Base-by-base conservation (phyloP, 768 basidiomycete genomes). In the Tylopilus sp. region DNA sequence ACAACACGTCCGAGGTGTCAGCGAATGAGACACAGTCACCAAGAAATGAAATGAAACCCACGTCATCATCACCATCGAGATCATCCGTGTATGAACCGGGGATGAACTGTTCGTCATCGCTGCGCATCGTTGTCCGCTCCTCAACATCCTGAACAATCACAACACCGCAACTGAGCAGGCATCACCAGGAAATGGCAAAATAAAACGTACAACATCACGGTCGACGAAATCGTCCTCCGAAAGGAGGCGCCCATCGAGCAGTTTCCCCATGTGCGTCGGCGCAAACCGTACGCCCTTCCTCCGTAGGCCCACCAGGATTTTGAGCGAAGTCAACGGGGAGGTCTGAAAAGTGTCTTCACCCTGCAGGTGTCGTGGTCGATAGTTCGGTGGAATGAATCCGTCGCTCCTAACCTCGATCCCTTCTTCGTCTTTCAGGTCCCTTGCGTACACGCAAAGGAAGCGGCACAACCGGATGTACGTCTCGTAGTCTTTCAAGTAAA, bases 261-360 rank as follows among this genome's bases (percentile, higher is more conserved):
- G 62, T 40, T 71, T 71, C 3, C 78, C 77, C 58, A 78, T 59
- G 53, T 79, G 76, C 6, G 77, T 78, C 31, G 44, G 44, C 14
- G 57, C 43, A 55, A 69, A 79, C 12, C 59, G 52, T 62, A 70
- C 59, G 6, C 76, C 76, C 48, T 75, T 79, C 59, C 77, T 68
- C 7, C 76, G 70, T 36, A 72, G 52, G 12, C 52, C 19, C 8
- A 65, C 49, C 41, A 69, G 41, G 6, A 22, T 48, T 36, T 48
- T 56, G 46, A 71, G 22, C 13, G 68, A 64, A 11, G 52, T 37
- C 1, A 78, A 19, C 5, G 75, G 78, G 22, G 71, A 74, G n/a
- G 49, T 24, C n/a, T 59, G 55, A 63, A 79, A 76, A 5, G 67
- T 48, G 33, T 63, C 60, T 8, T 16, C 24, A 4, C 3, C 25